Percentiles rank a stretch among this genome's conserved stretches.
phyloP scores from a whole-genome alignment of 1,284 basidiomycete genomes.

The Cutaneotrichosporon cutaneum region DNA sequence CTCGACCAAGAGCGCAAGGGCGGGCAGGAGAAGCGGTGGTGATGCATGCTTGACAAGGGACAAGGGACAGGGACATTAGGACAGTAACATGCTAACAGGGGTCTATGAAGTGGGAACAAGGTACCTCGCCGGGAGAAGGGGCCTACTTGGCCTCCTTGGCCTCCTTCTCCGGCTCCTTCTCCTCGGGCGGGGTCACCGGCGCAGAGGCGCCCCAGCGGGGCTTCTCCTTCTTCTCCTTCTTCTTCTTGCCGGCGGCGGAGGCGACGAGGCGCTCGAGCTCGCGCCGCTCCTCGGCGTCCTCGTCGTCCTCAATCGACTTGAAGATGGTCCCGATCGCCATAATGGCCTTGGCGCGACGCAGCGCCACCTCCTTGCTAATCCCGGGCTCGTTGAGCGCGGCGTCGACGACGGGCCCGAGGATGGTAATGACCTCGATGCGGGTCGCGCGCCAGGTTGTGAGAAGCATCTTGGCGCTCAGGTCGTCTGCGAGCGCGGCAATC shows the following conservation, averaged over 20 bases:
- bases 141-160: no score
- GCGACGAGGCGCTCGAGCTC: constrained; percentile 72
- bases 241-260: constrained; percentile 54
- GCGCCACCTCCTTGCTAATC: constrained; percentile 65
- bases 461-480: constrained; percentile 93
- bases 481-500: constrained; percentile 81
- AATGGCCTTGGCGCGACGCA: constrained; percentile 82
- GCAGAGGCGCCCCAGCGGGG: not conserved
- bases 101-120: not conserved
- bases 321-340: constrained; percentile 81
- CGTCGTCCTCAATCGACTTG: constrained; percentile 77
- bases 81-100: constrained; percentile 6
- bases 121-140: not conserved
- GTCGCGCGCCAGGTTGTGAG: constrained; percentile 94
- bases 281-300: constrained; percentile 83
- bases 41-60: no score
- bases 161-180: not conserved
- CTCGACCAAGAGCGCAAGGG: constrained; percentile 38
- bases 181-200: not conserved
- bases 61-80: no score
- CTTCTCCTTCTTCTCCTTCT: constrained; percentile 45
- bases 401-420: constrained; percentile 67
- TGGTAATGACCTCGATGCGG: constrained; percentile 81
- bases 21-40: constrained; percentile 21
- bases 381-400: constrained; percentile 74